Conservation (phyloP, 108 stramenopile species). For the Mayamaea pseudoterrestris region DNA sequence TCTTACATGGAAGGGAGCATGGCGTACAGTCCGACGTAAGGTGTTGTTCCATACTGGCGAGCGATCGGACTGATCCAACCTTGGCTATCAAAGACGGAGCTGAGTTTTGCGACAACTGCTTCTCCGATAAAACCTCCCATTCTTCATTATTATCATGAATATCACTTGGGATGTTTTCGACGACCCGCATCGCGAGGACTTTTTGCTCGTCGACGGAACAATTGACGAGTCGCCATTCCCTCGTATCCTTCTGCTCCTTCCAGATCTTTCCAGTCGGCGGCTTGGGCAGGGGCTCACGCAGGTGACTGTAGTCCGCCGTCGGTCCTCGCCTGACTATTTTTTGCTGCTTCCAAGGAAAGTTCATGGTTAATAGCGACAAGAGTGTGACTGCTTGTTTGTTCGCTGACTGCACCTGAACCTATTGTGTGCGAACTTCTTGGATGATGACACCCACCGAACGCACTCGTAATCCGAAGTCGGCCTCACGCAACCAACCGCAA, state of each 20-base stretch:
- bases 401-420: no score
- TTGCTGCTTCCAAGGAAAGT: conserved; percentile 1
- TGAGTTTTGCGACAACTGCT: background rate
- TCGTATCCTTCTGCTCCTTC: conserved; percentile 3
- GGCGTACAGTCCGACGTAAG: background rate
- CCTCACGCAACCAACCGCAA: no score
- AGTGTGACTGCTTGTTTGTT: no score
- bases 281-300: conserved; percentile 1
- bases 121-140: background rate
- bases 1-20: conserved; percentile 22
- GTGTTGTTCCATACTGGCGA: background rate
- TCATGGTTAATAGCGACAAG: no score
- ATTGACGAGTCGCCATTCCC: conserved; percentile 9
- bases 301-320: background rate
- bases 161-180: background rate
- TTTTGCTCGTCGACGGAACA: background rate
- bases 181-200: background rate
- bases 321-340: background rate
- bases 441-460: no score
- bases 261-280: conserved; percentile 11
- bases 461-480: no score
- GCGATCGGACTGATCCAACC: background rate
- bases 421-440: no score
- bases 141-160: background rate
- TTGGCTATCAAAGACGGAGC: background rate